Base-by-base conservation (phyloP, 768 basidiomycete species). In the Sutorius australiensis region DNA sequence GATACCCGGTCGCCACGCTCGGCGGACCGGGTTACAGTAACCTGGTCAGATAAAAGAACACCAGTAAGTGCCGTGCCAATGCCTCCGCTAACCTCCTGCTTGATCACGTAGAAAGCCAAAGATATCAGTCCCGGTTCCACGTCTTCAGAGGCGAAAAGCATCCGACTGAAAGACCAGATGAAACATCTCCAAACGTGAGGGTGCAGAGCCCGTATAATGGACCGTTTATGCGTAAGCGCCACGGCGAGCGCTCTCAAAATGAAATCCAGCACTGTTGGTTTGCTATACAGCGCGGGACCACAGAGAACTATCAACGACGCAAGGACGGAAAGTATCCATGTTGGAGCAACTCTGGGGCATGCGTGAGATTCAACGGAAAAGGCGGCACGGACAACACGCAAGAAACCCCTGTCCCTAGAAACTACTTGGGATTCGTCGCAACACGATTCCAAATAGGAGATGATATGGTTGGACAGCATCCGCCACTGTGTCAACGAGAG, bases 101-200 rank as follows among this genome's bases (percentile, higher is more conserved):
- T 72, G 28, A 85, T 63, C 5, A 79, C 63, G 31, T 58, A 61
- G 55, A 79, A 77, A 1, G 75, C 74, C 0, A 64, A 67, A 14
- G 75, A 71, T 36, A 64, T 68, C 1, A 58, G 59, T 3, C 66
- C 61, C 14, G 65, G 51, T 5, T 70, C 62, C 12, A 60, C 48
- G 3, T 55, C 50, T 14, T 58, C 61, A 12, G 57, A 19, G 32
- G 24, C 34, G 41, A 51, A 17, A 40, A 73, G 70, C 42, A 83
- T 60, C 16, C 72, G 73, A 17, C 74, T 66, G 53, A 78, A 83
- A 2, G 77, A 75, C 83, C 84, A 85, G 19, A 84, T 66, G 27
- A 84, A 68, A 47, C 78, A 74, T 47, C 70, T 73, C 83, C 83
- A 86, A 19, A 78, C 65, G 33, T 73, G 73, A 1, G 75, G 62